Conservation (phyloP, 1,284 basidiomycete species). For the Phellopilus nigrolimitatus region DNA sequence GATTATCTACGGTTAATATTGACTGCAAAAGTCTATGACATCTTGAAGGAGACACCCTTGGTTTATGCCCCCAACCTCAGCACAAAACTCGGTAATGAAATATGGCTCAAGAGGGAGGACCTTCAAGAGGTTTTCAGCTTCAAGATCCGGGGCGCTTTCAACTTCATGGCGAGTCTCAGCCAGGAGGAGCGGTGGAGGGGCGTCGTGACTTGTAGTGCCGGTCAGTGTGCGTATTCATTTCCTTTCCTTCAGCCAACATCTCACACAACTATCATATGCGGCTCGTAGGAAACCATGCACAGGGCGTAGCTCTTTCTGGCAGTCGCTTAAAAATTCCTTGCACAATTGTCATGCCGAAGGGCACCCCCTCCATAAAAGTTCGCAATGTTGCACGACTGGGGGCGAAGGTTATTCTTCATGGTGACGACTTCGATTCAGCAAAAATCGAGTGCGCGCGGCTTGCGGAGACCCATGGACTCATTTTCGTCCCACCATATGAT, state of each 20-base stretch:
- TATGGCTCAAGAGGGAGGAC: slow-evolving; percentile 94
- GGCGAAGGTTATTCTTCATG: slow-evolving; percentile 91
- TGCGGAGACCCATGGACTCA: slow-evolving; percentile 70
- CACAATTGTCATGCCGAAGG: slow-evolving; percentile 97
- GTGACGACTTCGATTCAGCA: slow-evolving; percentile 93
- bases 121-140: slow-evolving; percentile 98
- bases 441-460: slow-evolving; percentile 92
- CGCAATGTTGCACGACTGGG: slow-evolving; percentile 90
- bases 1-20: slow-evolving; percentile 95
- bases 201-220: slow-evolving; percentile 96
- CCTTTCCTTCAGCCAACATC: slow-evolving; percentile 18
- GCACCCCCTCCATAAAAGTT: slow-evolving; percentile 95
- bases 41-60: slow-evolving; percentile 90
- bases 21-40: slow-evolving; percentile 91
- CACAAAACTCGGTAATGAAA: slow-evolving; percentile 82
- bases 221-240: slow-evolving; percentile 61
- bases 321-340: slow-evolving; percentile 85
- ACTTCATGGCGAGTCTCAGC: slow-evolving; percentile 91
- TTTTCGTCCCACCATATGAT: slow-evolving; percentile 96
- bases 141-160: slow-evolving; percentile 98
- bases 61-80: slow-evolving; percentile 86
- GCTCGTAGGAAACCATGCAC: slow-evolving; percentile 88
- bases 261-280: slow-evolving; percentile 13
- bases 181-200: slow-evolving; percentile 95
- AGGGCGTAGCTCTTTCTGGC: slow-evolving; percentile 95